Percentiles rank a stretch among this genome's conserved stretches.
Evolutionary conservation across 768 basidiomycete genomes (phyloP).

Genomic region (Steccherinum ochraceum): DNA sequence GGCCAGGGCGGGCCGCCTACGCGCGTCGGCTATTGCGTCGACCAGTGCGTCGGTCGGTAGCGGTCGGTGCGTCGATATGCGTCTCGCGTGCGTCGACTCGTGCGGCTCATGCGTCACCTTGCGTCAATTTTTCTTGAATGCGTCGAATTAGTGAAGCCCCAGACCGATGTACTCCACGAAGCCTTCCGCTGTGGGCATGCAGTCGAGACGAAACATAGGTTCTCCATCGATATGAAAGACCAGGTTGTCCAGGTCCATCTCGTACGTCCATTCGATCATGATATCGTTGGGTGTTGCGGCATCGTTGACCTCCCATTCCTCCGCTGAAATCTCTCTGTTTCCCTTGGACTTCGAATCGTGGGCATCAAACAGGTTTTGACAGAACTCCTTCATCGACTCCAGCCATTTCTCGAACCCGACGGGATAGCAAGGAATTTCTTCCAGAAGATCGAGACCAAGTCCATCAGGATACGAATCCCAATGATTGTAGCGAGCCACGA

Average conservation of each 20-base stretch:
- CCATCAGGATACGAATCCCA: neutral
- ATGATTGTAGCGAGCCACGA: neutral
- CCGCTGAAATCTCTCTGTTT: neutral
- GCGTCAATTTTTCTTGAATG: no score
- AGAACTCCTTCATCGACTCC: neutral
- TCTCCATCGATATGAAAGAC: neutral
- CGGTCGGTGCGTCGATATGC: no score
- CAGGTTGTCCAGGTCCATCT: conserved; percentile 1
- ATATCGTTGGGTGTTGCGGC: neutral
- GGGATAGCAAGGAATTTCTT: neutral
- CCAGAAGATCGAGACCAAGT: neutral
- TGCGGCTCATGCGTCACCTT: no score
- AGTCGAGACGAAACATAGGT: neutral
- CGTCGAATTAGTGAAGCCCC: no score
- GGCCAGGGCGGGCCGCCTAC: no score
- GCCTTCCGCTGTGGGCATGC: neutral
- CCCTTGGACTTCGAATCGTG: neutral
- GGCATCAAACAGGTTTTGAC: neutral
- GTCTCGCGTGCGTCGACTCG: no score
- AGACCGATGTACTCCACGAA: neutral
- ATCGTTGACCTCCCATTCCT: neutral
- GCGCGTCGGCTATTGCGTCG: no score
- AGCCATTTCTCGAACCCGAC: neutral
- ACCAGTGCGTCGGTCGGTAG: no score
- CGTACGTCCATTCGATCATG: neutral